Base-by-base conservation (phyloP, 192 early-diverging fungal species). In the Podochytrium sp. region DNA sequence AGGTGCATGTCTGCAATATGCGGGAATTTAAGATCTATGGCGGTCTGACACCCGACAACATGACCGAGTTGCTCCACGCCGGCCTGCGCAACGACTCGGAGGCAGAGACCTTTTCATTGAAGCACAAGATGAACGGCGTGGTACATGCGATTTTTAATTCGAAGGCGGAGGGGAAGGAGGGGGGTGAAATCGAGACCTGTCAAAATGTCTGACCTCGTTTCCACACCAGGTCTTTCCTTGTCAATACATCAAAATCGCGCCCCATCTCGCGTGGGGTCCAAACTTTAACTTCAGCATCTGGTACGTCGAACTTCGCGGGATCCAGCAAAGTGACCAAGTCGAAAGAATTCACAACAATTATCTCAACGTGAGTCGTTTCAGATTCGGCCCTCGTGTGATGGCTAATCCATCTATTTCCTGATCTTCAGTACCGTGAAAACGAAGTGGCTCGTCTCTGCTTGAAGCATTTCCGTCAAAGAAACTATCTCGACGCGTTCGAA, bases 251-350 rank as follows among this genome's bases (percentile, higher is more conserved):
- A 96, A 95, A 86, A 96, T 99, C 60, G 90, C 92, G 25, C 97
- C 97, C 34, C 78, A 96, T 43, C 80, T 93, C 65, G 92, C 97
- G 0, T 93, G 93, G 86, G 94, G 93, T 27, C 86, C 92, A 58
- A 96, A 97, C 66, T 98, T 97, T 79, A 96, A 94, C 81, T 98
- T 96, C 80, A 92, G 90, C 63, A 92, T 99, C 25, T 99, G 97
- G 97, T 92, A 92, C 78, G 85, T 98, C 6, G 94, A 97, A 83
- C 74, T 98, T 14, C 87, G 85, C 41, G 97, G 97, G 0, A 85
- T 92, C 10, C 79, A 83, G 38, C 86, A 96, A 42, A 75, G 81
- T 29, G 84, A 85, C 33, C 71, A 94, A 20, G 89, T 97, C 3
- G 86, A 93, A 47, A 85, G 84, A 50, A 83, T 82, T 0, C 83